A percentile compares a stretch with the other conserved stretches of the same genome.
These are phyloP conservation scores for Medicago ruthenica DNA, from an alignment of 306 rosid genomes.

Conservation along the genomic window DNA sequence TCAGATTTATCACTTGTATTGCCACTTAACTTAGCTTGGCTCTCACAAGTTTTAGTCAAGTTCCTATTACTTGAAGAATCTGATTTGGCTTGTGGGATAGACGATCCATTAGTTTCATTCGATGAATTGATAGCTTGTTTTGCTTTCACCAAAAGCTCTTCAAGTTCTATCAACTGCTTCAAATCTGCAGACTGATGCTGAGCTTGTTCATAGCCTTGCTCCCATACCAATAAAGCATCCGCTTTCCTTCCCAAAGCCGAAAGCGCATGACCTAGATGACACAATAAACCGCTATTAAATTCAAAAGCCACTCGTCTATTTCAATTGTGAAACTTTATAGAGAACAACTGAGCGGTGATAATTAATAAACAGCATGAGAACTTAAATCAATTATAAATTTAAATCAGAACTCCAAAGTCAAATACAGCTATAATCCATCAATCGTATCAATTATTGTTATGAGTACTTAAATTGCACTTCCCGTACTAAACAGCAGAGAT, in stretches of 20 bases:
- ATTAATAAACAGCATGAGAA: not conserved
- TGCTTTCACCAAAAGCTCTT: constrained; percentile 68
- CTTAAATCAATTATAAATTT: not conserved
- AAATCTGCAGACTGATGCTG: constrained; percentile 73
- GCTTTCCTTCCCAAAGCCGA: constrained; percentile 79
- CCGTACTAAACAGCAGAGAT: no score
- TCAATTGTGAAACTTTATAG: not conserved
- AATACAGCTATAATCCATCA: constrained; percentile 16
- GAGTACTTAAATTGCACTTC: constrained; percentile 5
- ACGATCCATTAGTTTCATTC: constrained; percentile 45
- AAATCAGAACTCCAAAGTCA: constrained; percentile 23
- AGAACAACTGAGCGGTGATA: not conserved
- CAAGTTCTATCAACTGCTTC: constrained; percentile 88
- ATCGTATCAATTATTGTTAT: not conserved
- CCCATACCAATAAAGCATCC: constrained; percentile 87
- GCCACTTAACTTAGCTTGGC: constrained; percentile 47
- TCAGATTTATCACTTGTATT: constrained; percentile 54
- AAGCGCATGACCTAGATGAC: constrained; percentile 71
- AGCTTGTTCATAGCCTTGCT: constrained; percentile 84
- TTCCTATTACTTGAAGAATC: constrained; percentile 45
- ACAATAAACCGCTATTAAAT: constrained; percentile 30
- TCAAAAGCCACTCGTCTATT: constrained; percentile 18
- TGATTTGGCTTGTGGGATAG: constrained; percentile 46
- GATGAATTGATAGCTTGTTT: constrained; percentile 51
- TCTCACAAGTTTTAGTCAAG: constrained; percentile 43